Base-by-base conservation (phyloP, 2,329 filamentous ascomycete species). In the Microsporum audouinii region DNA sequence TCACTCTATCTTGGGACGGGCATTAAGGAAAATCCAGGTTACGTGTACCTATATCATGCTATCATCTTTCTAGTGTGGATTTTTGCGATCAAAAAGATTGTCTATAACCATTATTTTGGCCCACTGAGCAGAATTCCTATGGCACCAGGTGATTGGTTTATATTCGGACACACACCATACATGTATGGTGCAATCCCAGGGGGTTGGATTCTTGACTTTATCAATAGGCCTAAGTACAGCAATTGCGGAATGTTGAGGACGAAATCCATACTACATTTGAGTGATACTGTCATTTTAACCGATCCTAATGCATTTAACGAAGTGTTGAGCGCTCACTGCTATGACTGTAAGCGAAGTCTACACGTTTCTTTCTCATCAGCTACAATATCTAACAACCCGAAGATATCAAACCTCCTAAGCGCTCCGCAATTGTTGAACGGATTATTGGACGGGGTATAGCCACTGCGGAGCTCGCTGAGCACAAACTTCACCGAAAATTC, bases 391-490 rank as follows among this genome's bases (percentile, higher is more conserved):
- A 45, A 45, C 17, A 5, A 5, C 14, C 17, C 14, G 43, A 47
- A 47, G 43, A 47, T 47, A 47, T 47, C 7, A 82, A 82, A 65
- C 79, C 79, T 3, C 69, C 68, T 53, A 71, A 70, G 51, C 66
- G 73, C 5, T 74, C 76, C 23, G 71, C 72, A 14, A 79, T 81
- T 58, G 68, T 83, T 12, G 71, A 74, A 0, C 72, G 74, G 0
- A 77, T 82, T 23, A 68, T 82, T 0, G 80, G 80, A 0, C 76
- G 79, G 56, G 80, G 80, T 0, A 63, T 82, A 59, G 75, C 82
- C 47, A 71, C 80, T 62, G 76, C 76, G 0, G 79, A 82, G 64
- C 79, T 79, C 1, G 74, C 77, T 3, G 75, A 75, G 31, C 80
- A 83, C 66, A 76, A 74, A 63, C 76, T 76, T 58, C 77, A 82